phyloP scores from a whole-genome alignment of 257 asterid genomes.

The Gentiana straminea region DNA sequence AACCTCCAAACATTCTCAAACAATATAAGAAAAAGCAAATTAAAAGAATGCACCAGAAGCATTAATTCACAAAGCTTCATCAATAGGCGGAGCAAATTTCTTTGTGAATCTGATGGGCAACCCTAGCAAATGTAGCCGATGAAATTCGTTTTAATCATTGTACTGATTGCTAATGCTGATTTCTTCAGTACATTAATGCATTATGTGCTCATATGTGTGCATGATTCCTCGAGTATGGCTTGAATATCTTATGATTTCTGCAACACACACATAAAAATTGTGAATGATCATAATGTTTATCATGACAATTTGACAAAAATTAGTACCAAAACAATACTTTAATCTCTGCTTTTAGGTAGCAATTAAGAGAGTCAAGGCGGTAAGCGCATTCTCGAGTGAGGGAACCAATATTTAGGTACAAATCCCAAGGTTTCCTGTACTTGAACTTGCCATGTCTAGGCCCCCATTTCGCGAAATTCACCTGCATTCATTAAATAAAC shows the following conservation, averaged over 20 bases:
- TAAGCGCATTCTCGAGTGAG: too few species aligned
- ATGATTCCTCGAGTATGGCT: conserved; percentile 21
- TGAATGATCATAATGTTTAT: not conserved
- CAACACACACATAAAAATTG: not conserved
- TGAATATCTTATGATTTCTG: conserved; percentile 43
- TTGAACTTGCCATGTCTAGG: not conserved
- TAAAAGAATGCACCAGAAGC: too few species aligned
- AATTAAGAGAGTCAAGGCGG: not conserved
- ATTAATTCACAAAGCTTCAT: too few species aligned
- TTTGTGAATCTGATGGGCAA: too few species aligned
- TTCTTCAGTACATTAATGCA: conserved; percentile 27
- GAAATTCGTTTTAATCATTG: too few species aligned
- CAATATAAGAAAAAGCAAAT: too few species aligned
- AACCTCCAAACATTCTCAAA: too few species aligned
- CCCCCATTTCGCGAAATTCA: conserved; percentile 5
- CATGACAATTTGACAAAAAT: too few species aligned
- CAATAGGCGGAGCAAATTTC: too few species aligned
- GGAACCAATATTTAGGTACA: conserved; percentile 30
- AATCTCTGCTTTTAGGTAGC: conserved; percentile 34
- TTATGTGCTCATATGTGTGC: conserved; percentile 40
- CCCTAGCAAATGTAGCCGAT: too few species aligned
- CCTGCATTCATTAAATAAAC: conserved; percentile 15
- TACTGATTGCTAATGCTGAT: too few species aligned
- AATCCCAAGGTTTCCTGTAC: conserved; percentile 74
- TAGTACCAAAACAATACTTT: conserved; percentile 18